A percentile compares a stretch with the other conserved stretches of the same genome.
Evolutionary conservation across 208 protist genomes (phyloP).

Genomic region (Leishmania major): DNA sequence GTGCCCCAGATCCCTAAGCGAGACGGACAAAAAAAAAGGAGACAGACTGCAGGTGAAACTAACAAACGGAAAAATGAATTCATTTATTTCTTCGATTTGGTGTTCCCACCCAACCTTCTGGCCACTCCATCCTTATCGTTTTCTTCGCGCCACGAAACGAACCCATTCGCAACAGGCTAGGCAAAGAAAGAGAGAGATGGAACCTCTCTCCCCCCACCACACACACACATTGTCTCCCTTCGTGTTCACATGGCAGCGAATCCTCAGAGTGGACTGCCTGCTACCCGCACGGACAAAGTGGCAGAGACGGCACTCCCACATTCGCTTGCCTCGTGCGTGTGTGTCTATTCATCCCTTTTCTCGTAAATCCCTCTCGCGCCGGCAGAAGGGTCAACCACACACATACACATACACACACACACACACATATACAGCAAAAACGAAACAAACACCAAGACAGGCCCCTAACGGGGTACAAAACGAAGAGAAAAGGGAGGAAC

Average conservation of each 20-base stretch:
- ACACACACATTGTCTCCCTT: neutral
- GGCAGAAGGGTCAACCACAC: too few relatives aligned
- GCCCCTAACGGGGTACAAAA: neutral
- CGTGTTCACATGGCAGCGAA: neutral
- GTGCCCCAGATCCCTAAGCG: conserved; percentile 1
- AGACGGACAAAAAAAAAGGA: neutral
- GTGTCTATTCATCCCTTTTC: neutral
- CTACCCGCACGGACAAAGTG: neutral
- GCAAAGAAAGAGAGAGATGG: neutral
- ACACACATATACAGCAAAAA: neutral
- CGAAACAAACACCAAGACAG: neutral
- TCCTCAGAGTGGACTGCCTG: neutral
- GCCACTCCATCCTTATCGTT: neutral
- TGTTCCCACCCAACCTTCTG: neutral
- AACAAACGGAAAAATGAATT: neutral
- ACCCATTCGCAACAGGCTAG: neutral
- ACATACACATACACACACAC: neutral
- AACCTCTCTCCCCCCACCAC: neutral
- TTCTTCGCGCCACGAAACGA: neutral
- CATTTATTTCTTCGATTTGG: neutral
- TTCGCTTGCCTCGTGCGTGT: neutral
- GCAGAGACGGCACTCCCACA: neutral
- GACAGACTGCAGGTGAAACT: neutral
- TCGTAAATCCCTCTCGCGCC: too few relatives aligned
- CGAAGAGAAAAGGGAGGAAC: neutral